These are phyloP conservation scores for Chlorella variabilis DNA, from an alignment of 163 green algal species.

Conservation along the genomic window DNA sequence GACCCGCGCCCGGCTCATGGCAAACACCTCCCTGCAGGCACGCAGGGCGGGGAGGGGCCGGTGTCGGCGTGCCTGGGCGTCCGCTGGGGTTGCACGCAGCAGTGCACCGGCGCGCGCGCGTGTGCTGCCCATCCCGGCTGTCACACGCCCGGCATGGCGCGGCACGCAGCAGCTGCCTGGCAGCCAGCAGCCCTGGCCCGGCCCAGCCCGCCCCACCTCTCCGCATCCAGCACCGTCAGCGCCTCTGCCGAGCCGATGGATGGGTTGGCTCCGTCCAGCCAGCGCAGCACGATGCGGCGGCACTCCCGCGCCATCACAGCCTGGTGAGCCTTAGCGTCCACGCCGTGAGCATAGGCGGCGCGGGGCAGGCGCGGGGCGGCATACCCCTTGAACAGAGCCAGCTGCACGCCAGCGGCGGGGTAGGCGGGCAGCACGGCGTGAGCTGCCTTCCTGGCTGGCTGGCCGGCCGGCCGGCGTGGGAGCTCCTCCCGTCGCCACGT, in stretches of 20 bases:
- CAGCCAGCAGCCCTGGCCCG: not conserved
- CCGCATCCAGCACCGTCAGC: conserved; percentile 45
- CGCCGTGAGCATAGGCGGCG: conserved; percentile 40
- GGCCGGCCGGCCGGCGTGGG: too few species aligned
- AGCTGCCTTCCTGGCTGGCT: not conserved
- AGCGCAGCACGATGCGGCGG: conserved; percentile 36
- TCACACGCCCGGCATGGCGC: not conserved
- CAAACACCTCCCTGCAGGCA: conserved; percentile 38
- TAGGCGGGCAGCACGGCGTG: not conserved
- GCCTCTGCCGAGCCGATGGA: conserved; percentile 26
- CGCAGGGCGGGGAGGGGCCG: not conserved
- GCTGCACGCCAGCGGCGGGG: conserved; percentile 6
- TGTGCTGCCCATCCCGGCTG: too few species aligned
- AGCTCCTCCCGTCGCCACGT: too few species aligned
- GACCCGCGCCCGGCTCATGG: conserved; percentile 17
- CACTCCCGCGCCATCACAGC: conserved; percentile 9
- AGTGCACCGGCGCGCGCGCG: not conserved
- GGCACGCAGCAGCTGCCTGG: not conserved
- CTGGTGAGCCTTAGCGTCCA: conserved; percentile 8
- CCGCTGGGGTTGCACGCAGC: too few species aligned
- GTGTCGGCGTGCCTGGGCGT: too few species aligned
- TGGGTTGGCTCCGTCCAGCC: conserved; percentile 50
- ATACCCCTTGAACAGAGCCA: conserved; percentile 40
- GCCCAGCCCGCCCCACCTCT: conserved; percentile 16
- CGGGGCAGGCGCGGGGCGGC: conserved; percentile 38